A percentile compares a stretch with the other conserved stretches of the same genome.
These are phyloP conservation scores for Barnettozyma pratensis DNA, from an alignment of 805 yeast genomes.

Conservation along the genomic window DNA sequence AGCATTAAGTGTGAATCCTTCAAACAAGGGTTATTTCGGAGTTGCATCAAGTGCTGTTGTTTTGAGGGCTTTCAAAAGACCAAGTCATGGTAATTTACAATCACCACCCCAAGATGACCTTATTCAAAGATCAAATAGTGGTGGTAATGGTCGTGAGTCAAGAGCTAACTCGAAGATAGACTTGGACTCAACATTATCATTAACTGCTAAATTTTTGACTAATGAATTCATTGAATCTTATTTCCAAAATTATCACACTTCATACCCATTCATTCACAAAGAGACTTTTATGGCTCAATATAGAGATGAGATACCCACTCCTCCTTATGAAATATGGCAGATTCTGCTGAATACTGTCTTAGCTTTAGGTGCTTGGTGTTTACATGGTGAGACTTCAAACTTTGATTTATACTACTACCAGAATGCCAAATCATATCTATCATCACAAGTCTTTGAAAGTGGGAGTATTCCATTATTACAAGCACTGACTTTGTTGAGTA, in stretches of 20 bases:
- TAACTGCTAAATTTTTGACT: conserved; percentile 26
- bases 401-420: conserved; percentile 53
- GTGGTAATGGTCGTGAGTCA: conserved; percentile 13
- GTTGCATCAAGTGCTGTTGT: conserved; percentile 56
- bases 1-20: conserved; percentile 43
- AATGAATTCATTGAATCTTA: conserved; percentile 42
- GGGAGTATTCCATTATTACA: conserved; percentile 53
- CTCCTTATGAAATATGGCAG: conserved; percentile 45
- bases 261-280: conserved; percentile 56
- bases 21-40: conserved; percentile 62
- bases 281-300: conserved; percentile 47
- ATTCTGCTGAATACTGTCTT: conserved; percentile 50
- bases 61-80: conserved; percentile 41
- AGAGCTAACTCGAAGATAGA: conserved; percentile 22
- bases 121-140: conserved; percentile 12
- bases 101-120: conserved; percentile 14
- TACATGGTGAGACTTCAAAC: conserved; percentile 47
- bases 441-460: conserved; percentile 47
- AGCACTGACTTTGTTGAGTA: conserved; percentile 48
- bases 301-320: conserved; percentile 35
- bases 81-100: conserved; percentile 24
- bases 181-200: conserved; percentile 22
- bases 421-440: conserved; percentile 42
- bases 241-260: conserved; percentile 54
- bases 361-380: conserved; percentile 68